Base-by-base conservation (phyloP, 257 asterid species). In the Lavandula angustifolia region DNA sequence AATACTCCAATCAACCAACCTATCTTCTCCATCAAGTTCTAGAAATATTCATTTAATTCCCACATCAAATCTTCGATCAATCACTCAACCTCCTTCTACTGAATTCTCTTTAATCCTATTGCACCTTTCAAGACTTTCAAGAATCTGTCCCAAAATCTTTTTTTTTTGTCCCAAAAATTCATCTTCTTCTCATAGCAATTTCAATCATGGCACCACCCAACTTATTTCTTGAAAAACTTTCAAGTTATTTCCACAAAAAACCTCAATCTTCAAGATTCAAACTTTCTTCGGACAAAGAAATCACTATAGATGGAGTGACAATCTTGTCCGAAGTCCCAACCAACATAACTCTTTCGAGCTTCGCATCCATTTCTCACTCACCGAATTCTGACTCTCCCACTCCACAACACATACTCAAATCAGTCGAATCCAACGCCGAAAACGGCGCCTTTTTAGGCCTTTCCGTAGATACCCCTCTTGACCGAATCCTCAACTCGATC, bases 371-470 rank as follows among this genome's bases (percentile, higher is more conserved):
- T 9, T 44, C 70, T 33, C 72, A 58, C 60, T 48, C 77, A 42
- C 34, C 68, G 4, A 40, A 46, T 18, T 31, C 53, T 10, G 68
- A 72, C 12, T 63, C 50, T 6, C 66, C 67, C 13, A 42, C 76
- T 16, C 76, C 78, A n/a, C 6, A 68, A 16, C 16, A 49, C 34
- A 37, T 62, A 4, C 81, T 48, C 0, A 67, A 47, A 27, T 64
- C 76, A 1, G 82, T 77, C 13, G 13, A 65, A 7, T 73, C 78
- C 44, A 77, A 68, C 33, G 63, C 70, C 0, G 37, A 60, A 55
- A 76, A 75, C 2, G 79, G 81, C 1, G 79, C 75, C 3, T 76
- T 75, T 52, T 47, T 79, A 46, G 84, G 84, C 62, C 72, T 79
- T n/a, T 63, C 79, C 0, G 46, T 75, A 7, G 42, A 72, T 3